phyloP scores from a whole-genome alignment of 2,329 filamentous ascomycete genomes.

The Botrytis paeoniae region DNA sequence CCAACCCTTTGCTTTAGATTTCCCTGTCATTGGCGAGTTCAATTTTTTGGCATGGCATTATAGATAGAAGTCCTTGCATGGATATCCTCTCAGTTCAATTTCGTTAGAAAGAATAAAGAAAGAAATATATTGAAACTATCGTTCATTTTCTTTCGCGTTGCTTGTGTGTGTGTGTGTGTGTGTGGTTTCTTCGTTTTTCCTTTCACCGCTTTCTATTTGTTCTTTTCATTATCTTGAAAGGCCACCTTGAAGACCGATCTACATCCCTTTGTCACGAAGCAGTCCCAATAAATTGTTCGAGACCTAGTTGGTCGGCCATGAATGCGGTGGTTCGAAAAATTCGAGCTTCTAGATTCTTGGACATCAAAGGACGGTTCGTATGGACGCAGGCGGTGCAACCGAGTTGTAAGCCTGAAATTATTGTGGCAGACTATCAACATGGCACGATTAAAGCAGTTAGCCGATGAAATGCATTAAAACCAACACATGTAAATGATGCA shows the following conservation, averaged over 20 bases:
- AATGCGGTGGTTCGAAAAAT: background rate
- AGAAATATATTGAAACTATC: background rate
- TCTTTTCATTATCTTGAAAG: background rate
- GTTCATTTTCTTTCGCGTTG: background rate
- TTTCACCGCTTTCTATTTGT: background rate
- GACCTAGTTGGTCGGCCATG: background rate
- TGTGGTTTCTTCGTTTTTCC: background rate
- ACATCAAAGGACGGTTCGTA: background rate
- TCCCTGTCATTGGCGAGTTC: background rate
- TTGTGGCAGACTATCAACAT: background rate
- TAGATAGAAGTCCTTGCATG: slow-evolving; percentile 2
- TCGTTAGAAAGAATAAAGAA: background rate
- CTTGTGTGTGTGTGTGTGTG: background rate
- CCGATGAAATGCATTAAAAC: background rate
- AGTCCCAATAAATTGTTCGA: background rate
- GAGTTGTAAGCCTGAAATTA: background rate
- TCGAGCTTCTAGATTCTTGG: background rate
- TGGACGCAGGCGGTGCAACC: background rate
- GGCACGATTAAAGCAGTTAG: background rate
- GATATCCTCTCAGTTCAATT: background rate
- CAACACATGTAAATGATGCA: background rate
- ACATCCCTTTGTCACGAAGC: background rate
- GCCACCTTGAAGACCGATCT: background rate
- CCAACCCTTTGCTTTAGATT: slow-evolving; percentile 59
- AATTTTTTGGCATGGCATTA: background rate